Conservation (phyloP, 768 basidiomycete genomes). For the Leccinum imitatum region DNA sequence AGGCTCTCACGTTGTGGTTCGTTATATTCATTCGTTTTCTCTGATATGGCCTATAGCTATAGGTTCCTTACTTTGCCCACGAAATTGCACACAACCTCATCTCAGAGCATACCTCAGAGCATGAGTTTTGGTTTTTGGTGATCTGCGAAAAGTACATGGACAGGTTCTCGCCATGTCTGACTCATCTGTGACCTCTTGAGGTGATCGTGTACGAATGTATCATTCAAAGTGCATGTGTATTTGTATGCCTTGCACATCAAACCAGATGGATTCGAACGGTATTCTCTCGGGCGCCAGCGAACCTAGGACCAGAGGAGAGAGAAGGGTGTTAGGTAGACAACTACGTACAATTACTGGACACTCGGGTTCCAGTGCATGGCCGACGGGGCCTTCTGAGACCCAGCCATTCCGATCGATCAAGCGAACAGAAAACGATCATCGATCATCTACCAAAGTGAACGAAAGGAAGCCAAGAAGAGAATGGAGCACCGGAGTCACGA, state of each 20-base stretch:
- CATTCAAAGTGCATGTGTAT: neutral
- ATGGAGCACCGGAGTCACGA: neutral
- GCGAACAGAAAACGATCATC: no score
- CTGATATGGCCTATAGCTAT: neutral
- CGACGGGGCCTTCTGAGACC: no score
- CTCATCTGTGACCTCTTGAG: neutral
- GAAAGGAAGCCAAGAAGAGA: neutral
- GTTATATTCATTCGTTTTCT: neutral
- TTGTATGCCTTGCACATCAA: no score
- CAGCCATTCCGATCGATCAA: no score
- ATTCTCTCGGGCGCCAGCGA: no score
- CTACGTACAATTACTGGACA: no score
- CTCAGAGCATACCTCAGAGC: neutral
- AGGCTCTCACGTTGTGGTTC: conserved; percentile 3
- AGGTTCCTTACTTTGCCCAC: neutral
- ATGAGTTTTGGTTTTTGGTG: neutral
- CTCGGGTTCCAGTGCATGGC: no score
- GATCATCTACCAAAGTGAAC: neutral
- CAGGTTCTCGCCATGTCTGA: neutral
- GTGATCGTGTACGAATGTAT: neutral
- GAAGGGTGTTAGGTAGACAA: no score
- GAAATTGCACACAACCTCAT: neutral
- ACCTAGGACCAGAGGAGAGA: no score
- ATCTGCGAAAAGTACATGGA: neutral
- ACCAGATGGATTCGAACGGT: no score